Conservation (phyloP, 345 rosid species). For the Geranium rotundifolium region DNA sequence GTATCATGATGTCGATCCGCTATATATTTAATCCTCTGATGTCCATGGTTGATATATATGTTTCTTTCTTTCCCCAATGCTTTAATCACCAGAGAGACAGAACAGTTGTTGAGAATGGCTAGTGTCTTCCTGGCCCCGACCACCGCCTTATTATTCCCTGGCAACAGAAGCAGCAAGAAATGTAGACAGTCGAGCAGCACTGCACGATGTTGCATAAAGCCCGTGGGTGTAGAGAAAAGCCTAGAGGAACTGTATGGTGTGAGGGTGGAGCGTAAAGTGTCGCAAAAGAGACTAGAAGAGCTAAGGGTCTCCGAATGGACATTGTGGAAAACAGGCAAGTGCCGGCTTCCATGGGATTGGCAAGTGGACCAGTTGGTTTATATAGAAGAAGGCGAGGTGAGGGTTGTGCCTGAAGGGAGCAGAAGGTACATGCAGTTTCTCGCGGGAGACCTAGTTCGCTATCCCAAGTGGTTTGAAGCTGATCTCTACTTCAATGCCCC, state of each 20-base stretch:
- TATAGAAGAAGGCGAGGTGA: constrained; percentile 93
- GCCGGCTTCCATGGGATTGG: constrained; percentile 88
- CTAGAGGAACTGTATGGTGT: constrained; percentile 73
- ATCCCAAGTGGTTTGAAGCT: constrained; percentile 95
- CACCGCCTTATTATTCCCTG: constrained; percentile 13
- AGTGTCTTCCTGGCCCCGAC: constrained; percentile 28
- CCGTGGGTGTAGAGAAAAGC: constrained; percentile 53
- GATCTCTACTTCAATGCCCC: constrained; percentile 83
- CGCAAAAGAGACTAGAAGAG: constrained; percentile 39
- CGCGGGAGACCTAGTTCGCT: constrained; percentile 83
- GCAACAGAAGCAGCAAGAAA: constrained; percentile 15
- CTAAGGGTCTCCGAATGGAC: constrained; percentile 84
- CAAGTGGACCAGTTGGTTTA: constrained; percentile 91
- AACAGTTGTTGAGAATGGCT: constrained; percentile 21
- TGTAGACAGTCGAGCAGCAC: constrained; percentile 3
- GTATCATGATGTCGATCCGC: too few relatives aligned
- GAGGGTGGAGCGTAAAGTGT: constrained; percentile 61
- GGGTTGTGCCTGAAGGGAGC: constrained; percentile 88
- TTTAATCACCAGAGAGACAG: constrained; percentile 9
- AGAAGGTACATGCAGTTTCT: constrained; percentile 58
- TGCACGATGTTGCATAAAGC: constrained; percentile 25
- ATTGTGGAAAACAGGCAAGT: constrained; percentile 73
- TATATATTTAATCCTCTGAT: too few relatives aligned
- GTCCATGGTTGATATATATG: too few relatives aligned
- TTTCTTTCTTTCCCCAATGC: too few relatives aligned